Percentiles rank a stretch among this genome's conserved stretches.
Conservation (phyloP, 495 filamentous ascomycete species). For the Lepraria neglecta region DNA sequence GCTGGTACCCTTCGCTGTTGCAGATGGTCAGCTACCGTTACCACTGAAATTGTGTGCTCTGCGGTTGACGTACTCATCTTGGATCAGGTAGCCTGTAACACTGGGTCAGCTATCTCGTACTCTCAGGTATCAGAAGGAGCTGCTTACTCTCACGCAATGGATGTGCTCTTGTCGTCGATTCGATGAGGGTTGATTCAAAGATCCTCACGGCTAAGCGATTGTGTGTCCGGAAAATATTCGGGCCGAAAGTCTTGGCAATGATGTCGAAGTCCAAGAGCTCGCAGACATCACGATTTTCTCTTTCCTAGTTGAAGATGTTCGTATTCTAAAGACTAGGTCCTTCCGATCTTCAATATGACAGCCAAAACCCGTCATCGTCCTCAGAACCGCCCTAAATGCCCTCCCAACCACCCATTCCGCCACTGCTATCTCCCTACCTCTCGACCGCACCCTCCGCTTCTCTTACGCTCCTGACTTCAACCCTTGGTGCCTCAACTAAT, state of each 20-base stretch:
- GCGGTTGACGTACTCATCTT: constrained; percentile 57
- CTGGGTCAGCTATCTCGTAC: not conserved
- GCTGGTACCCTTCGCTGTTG: constrained; percentile 83
- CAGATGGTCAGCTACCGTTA: constrained; percentile 11
- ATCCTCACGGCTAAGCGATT: constrained; percentile 14
- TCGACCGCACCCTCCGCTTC: constrained; percentile 39
- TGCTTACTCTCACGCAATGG: constrained; percentile 6
- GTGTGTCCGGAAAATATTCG: not conserved
- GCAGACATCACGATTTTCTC: too few species aligned
- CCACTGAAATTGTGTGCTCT: constrained; percentile 12
- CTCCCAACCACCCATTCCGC: constrained; percentile 53
- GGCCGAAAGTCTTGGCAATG: not conserved
- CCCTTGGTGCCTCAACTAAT: constrained; percentile 64
- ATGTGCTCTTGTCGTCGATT: not conserved
- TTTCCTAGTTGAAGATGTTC: too few species aligned
- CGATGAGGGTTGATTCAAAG: not conserved
- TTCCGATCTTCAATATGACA: not conserved
- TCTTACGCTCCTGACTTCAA: constrained; percentile 65
- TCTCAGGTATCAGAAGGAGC: not conserved
- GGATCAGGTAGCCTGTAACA: constrained; percentile 46
- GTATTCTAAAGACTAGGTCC: too few species aligned
- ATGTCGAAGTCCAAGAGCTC: too few species aligned
- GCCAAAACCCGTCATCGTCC: not conserved
- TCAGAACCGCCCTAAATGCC: constrained; percentile 36
- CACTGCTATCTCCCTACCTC: constrained; percentile 37